Base-by-base conservation (phyloP, 345 rosid genomes). In the Erodium maritimum region DNA sequence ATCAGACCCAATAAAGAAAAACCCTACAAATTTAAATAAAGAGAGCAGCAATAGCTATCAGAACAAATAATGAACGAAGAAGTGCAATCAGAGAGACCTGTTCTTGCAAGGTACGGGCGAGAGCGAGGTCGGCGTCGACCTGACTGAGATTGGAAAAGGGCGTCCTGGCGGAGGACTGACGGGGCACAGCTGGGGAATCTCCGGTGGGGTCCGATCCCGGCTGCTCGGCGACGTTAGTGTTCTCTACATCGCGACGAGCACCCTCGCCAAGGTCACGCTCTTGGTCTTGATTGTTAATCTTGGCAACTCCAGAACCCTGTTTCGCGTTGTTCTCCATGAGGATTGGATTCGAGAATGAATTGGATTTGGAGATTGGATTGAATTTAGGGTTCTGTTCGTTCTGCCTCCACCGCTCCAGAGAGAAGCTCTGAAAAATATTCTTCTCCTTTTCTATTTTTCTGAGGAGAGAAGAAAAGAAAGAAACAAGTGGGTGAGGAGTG, bases 101-200 rank as follows among this genome's bases (percentile, higher is more conserved):
- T 56, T 90, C 99, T 72, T 89, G 97, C 16, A 87, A 91, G 61
- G 87, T 77, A 22, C 95, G 87, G 21, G 97, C 96, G 52, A 90
- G 99, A 63, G 88, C 95, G 23, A 81, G 90, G 80, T 90, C 96
- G 42, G 99, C 91, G 64, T 93, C 97, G 52, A 83, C 81, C 77
- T 87, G 97, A 63, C 83, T 83, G 19, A 89, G 83, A 69, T 78
- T 68, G 68, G 87, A 74, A 65, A 93, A 93, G 25, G 96, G 91
- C 74, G 89, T 87, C 67, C 95, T 75, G 55, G 67, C 21, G 2
- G 91, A 63, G 23, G 85, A 65, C 33, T 64, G 78, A 29, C 53
- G 69, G 25, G 59, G 62, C 5, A 5, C 8, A 29, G 37, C 37
- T 29, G 37, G 8, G 37, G 45, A 29, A 11, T 6, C 55, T 10